A percentile compares a stretch with the other conserved stretches of the same genome.
Evolutionary conservation across 2,329 filamentous ascomycete species (phyloP).

Genomic region (Trichoderma koningiopsis): DNA sequence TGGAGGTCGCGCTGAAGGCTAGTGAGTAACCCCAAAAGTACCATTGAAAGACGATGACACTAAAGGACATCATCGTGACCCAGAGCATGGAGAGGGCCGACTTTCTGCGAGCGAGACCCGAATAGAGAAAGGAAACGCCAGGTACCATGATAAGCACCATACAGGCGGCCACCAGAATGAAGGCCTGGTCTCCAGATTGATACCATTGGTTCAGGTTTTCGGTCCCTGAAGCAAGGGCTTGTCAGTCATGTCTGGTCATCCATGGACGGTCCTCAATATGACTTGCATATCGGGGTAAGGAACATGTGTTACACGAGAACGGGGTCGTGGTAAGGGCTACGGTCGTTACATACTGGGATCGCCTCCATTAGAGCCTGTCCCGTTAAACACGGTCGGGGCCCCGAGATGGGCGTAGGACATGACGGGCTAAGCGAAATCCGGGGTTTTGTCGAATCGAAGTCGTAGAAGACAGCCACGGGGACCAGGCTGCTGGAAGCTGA

Average conservation of each 20-base stretch:
- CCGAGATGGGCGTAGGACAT: slow-evolving; percentile 66
- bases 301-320: slow-evolving; percentile 14
- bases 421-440: slow-evolving; percentile 30
- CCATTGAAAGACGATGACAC: slow-evolving; percentile 95
- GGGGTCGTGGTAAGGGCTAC: neutral
- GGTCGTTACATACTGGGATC: slow-evolving; percentile 67
- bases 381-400: slow-evolving; percentile 62
- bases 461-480: slow-evolving; percentile 24
- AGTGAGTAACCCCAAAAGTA: slow-evolving; percentile 99
- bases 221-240: slow-evolving; percentile 53
- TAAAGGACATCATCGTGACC: slow-evolving; percentile 93
- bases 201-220: slow-evolving; percentile 97
- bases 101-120: slow-evolving; percentile 94
- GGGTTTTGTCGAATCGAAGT: slow-evolving; percentile 14
- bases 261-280: neutral
- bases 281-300: slow-evolving; percentile 11
- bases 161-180: slow-evolving; percentile 84
- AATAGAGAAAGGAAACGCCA: slow-evolving; percentile 96
- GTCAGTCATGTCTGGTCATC: slow-evolving; percentile 3
- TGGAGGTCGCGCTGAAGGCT: slow-evolving; percentile 80
- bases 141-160: slow-evolving; percentile 98
- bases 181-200: slow-evolving; percentile 86
- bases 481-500: neutral
- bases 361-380: slow-evolving; percentile 69
- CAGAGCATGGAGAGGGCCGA: slow-evolving; percentile 96